Percentiles rank a stretch among this genome's conserved stretches.
These are phyloP conservation scores for Pezicula radicicola DNA, from an alignment of 2,329 filamentous ascomycete species.

Conservation along the genomic window DNA sequence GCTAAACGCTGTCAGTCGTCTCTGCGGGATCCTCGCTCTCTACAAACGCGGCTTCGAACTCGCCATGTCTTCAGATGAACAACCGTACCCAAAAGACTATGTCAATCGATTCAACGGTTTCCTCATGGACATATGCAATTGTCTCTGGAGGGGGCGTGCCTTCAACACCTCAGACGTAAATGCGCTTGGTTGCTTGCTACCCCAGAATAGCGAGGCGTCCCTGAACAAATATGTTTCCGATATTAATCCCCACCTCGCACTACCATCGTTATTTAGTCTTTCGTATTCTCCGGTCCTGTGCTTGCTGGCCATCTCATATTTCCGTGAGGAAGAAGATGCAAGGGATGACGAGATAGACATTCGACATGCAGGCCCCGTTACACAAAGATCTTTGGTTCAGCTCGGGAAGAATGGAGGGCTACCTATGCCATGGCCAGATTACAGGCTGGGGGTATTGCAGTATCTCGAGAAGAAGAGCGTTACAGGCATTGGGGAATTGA, in stretches of 20 bases:
- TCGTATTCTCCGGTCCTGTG: slow-evolving; percentile 57
- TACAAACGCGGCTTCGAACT: slow-evolving; percentile 75
- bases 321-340: slow-evolving; percentile 57
- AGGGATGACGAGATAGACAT: slow-evolving; percentile 37
- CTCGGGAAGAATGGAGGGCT: slow-evolving; percentile 65
- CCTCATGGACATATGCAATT: slow-evolving; percentile 84
- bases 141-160: slow-evolving; percentile 73
- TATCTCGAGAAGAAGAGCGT: slow-evolving; percentile 64
- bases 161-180: slow-evolving; percentile 64
- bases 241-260: slow-evolving; percentile 43
- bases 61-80: slow-evolving; percentile 42
- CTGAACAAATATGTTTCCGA: slow-evolving; percentile 46
- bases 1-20: slow-evolving; percentile 60
- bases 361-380: slow-evolving; percentile 67
- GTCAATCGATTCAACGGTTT: slow-evolving; percentile 77
- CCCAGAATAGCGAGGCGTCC: slow-evolving; percentile 35
- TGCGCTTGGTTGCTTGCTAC: slow-evolving; percentile 49
- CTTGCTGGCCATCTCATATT: slow-evolving; percentile 49
- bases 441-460: slow-evolving; percentile 67
- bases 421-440: slow-evolving; percentile 68
- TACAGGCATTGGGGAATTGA: slow-evolving; percentile 64
- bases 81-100: slow-evolving; percentile 53
- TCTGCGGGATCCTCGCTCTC: slow-evolving; percentile 64
- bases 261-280: slow-evolving; percentile 53
- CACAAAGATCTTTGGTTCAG: slow-evolving; percentile 60